phyloP scores from a whole-genome alignment of 2,329 filamentous ascomycete species.

The Paracoccidioides lutzii region DNA sequence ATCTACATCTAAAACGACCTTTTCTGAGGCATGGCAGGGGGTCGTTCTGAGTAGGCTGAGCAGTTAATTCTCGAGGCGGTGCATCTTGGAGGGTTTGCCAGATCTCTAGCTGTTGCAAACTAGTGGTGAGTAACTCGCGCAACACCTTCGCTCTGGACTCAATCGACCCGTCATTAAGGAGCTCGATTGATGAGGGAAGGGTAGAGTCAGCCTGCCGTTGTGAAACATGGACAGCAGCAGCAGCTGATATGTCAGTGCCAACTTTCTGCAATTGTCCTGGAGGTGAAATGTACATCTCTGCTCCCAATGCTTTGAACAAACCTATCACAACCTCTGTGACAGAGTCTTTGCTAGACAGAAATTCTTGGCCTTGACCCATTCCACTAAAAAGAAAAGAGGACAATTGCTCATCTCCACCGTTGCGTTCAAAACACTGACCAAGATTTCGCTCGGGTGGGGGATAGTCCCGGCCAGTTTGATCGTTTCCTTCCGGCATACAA shows the following conservation, averaged over 20 bases:
- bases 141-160: slow-evolving; percentile 14
- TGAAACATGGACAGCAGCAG: background rate
- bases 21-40: slow-evolving; percentile 6
- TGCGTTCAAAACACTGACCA: background rate
- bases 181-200: slow-evolving; percentile 2
- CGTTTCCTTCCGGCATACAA: background rate
- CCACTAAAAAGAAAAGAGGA: background rate
- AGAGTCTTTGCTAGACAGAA: slow-evolving; percentile 10
- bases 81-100: background rate
- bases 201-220: background rate
- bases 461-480: background rate
- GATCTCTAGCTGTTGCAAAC: background rate
- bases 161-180: slow-evolving; percentile 13
- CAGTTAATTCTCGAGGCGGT: background rate
- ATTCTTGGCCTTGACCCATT: background rate
- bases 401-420: background rate
- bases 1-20: slow-evolving; percentile 18
- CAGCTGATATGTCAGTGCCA: background rate
- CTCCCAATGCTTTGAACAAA: slow-evolving; percentile 21
- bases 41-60: background rate
- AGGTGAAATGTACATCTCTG: slow-evolving; percentile 14
- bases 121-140: slow-evolving; percentile 19
- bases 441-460: background rate
- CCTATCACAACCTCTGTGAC: slow-evolving; percentile 21
- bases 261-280: slow-evolving; percentile 14